Conservation (phyloP, 805 yeast species). For the Saturnispora saitoi region DNA sequence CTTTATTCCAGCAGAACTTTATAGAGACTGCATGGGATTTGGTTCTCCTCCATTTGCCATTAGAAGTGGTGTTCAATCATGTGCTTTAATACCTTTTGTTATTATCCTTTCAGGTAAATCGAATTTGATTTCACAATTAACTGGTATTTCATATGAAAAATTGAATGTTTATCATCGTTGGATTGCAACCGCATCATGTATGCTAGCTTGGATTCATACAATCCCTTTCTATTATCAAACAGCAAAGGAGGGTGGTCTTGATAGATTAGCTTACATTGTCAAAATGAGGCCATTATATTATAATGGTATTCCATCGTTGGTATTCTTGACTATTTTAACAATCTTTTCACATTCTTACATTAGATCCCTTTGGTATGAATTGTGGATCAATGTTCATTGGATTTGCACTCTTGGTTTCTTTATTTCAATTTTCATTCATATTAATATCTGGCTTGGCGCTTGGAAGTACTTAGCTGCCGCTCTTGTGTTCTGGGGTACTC, state of each 20-base stretch:
- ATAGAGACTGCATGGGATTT: conserved; percentile 43
- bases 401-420: conserved; percentile 39
- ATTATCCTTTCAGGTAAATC: conserved; percentile 44
- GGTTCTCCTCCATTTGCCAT: conserved; percentile 54
- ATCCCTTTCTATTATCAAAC: conserved; percentile 42
- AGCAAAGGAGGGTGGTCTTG: conserved; percentile 40
- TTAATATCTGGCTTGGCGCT: conserved; percentile 27
- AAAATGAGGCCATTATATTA: conserved; percentile 19
- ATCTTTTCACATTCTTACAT: conserved; percentile 33
- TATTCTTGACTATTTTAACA: conserved; percentile 37
- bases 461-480: conserved; percentile 42
- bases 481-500: conserved; percentile 43
- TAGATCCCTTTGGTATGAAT: conserved; percentile 36
- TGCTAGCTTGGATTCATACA: conserved; percentile 41
- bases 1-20: conserved; percentile 41
- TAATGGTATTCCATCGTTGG: conserved; percentile 43
- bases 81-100: conserved; percentile 43
- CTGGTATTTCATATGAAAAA: conserved; percentile 50
- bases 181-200: conserved; percentile 34
- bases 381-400: conserved; percentile 48
- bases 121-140: conserved; percentile 38
- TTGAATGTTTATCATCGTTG: conserved; percentile 44
- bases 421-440: conserved; percentile 40
- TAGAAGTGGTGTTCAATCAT: conserved; percentile 43
- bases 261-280: conserved; percentile 20